These are phyloP conservation scores for Sapria himalayana DNA, from an alignment of 345 rosid genomes.

Conservation along the genomic window DNA sequence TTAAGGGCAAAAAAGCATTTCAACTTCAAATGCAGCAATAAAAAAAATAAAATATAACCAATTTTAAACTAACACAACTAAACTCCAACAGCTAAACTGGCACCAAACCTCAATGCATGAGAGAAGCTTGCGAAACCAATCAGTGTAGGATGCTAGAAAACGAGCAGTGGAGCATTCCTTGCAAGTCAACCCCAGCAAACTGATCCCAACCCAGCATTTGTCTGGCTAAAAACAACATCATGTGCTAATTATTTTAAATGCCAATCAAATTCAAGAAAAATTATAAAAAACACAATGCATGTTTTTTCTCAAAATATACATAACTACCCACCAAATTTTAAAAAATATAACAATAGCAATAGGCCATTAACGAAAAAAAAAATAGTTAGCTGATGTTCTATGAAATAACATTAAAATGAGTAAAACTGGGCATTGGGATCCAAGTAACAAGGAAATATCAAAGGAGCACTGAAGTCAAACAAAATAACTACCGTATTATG, in stretches of 20 bases:
- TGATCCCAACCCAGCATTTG: constrained; percentile 64
- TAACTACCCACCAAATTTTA: not conserved
- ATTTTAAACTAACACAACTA: too few species aligned
- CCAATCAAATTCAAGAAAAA: not conserved
- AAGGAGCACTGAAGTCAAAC: constrained; percentile 1
- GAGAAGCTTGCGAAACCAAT: constrained; percentile 45
- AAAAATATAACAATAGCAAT: not conserved
- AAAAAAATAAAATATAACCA: too few species aligned
- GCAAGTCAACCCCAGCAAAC: constrained; percentile 58
- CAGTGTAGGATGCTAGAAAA: constrained; percentile 32
- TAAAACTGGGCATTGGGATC: not conserved
- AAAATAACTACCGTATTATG: constrained; percentile 30
- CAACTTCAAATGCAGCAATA: too few species aligned
- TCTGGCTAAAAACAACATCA: constrained; percentile 41
- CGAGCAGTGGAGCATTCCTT: constrained; percentile 54
- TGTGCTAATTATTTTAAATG: constrained; percentile 2
- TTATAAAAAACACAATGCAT: not conserved
- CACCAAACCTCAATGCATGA: constrained; percentile 43
- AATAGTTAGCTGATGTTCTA: not conserved
- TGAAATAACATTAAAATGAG: not conserved
- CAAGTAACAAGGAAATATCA: not conserved
- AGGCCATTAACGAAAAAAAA: too few species aligned
- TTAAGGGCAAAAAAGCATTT: too few species aligned
- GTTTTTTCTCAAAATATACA: not conserved
- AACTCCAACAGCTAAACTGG: too few species aligned